These are phyloP conservation scores for Trichoderma polysporum DNA, from an alignment of 2,329 filamentous ascomycete species.

Conservation along the genomic window DNA sequence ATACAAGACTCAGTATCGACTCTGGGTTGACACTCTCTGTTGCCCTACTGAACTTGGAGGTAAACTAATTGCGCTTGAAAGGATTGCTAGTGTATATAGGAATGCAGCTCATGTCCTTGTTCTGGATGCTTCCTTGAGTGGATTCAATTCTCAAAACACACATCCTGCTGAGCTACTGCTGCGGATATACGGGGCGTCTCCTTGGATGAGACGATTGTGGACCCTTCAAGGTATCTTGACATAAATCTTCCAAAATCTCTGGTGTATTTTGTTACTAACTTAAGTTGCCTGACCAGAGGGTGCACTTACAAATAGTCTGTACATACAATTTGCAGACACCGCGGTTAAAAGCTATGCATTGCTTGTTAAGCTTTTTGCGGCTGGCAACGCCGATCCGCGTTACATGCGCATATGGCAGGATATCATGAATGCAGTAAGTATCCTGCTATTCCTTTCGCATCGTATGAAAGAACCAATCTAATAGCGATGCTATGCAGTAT, in stretches of 20 bases:
- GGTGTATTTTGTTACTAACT: not conserved
- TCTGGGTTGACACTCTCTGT: conserved; percentile 39
- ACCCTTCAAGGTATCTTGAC: conserved; percentile 36
- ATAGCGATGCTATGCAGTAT: conserved; percentile 14
- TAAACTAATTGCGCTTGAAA: conserved; percentile 33
- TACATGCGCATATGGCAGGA: conserved; percentile 27
- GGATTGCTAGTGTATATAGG: conserved; percentile 37
- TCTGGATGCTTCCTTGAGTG: conserved; percentile 34
- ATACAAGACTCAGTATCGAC: conserved; percentile 21
- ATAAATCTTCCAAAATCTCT: too few species aligned
- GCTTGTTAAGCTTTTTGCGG: conserved; percentile 20
- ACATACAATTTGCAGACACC: conserved; percentile 36
- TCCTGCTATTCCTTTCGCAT: not conserved
- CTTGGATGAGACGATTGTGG: conserved; percentile 43
- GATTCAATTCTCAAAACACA: conserved; percentile 22
- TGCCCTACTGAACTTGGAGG: conserved; percentile 30
- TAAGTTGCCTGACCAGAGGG: conserved; percentile 29
- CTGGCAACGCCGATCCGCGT: conserved; percentile 20
- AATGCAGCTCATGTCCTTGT: conserved; percentile 35
- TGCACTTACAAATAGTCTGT: conserved; percentile 32
- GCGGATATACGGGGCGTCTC: conserved; percentile 33
- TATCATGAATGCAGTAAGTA: conserved; percentile 23
- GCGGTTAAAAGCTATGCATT: conserved; percentile 24
- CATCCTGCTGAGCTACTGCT: conserved; percentile 31
- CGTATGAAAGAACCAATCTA: not conserved